These are phyloP conservation scores for Annulohypoxylon bovei DNA, from an alignment of 495 filamentous ascomycete genomes.

Conservation along the genomic window DNA sequence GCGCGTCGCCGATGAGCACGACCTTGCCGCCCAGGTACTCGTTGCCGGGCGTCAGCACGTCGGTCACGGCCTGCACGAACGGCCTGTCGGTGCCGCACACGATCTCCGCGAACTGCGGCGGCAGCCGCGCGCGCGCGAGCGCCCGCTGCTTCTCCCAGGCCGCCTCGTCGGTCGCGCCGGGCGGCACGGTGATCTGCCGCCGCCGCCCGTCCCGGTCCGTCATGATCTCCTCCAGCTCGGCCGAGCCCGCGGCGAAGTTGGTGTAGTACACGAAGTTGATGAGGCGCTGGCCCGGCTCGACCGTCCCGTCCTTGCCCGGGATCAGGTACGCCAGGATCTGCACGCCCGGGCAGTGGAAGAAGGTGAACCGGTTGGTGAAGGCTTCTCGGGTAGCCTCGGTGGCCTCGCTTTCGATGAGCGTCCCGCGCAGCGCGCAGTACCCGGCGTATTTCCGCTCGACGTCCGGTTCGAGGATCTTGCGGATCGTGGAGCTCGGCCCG, in stretches of 20 bases:
- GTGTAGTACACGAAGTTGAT: conserved; percentile 69
- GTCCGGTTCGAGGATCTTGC: conserved; percentile 56
- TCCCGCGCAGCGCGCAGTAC: conserved; percentile 66
- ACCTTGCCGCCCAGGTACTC: conserved; percentile 61
- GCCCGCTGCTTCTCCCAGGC: conserved; percentile 58
- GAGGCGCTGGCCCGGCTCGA: conserved; percentile 57
- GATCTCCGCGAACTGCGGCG: conserved; percentile 64
- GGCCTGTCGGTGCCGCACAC: conserved; percentile 58
- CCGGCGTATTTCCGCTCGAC: conserved; percentile 64
- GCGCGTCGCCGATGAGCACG: conserved; percentile 65
- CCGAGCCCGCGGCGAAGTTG: conserved; percentile 59
- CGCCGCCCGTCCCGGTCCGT: conserved; percentile 60
- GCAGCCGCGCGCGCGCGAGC: conserved; percentile 54
- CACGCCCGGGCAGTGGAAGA: conserved; percentile 55
- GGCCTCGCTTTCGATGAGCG: conserved; percentile 55
- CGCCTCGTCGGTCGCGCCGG: conserved; percentile 54
- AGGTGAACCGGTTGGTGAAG: conserved; percentile 51
- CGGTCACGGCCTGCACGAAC: conserved; percentile 66
- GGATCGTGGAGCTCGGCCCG: conserved; percentile 64
- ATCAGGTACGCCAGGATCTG: conserved; percentile 65
- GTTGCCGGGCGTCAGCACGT: conserved; percentile 57
- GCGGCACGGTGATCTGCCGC: conserved; percentile 60
- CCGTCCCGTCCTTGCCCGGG: conserved; percentile 59
- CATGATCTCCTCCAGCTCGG: conserved; percentile 61
- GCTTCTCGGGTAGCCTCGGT: conserved; percentile 40